Base-by-base conservation (phyloP, 2,329 filamentous ascomycete species). In the Domatiomyces catenatus region DNA sequence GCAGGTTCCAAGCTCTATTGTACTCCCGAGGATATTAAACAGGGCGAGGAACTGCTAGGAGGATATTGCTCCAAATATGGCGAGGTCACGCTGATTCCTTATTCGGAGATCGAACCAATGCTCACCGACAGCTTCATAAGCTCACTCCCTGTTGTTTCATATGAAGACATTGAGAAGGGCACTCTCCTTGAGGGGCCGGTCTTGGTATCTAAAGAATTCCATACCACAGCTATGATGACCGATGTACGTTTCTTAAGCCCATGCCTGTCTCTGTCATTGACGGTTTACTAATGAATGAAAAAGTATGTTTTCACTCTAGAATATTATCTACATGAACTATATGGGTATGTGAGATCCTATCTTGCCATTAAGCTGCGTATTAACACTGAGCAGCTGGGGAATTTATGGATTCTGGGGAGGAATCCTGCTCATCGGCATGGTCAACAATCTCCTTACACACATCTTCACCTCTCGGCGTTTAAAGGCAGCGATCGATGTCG, bases 341-440 rank as follows among this genome's bases (percentile, higher is more conserved):
- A 64, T 51, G 64, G 67, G 67, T 69, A 59, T 48, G 64, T 53
- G 6, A 24, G 19, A 8, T 15, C 15, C 42, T 36, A 7, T n/a
- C 18, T 26, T 8, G n/a, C 42, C 28, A 20, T 19, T 19, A 48
- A 6, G 48, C 32, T 18, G 26, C 18, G 45, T n/a, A 42, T 24
- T 47, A 42, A 24, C 8, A 24, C n/a, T 49, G 3, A 8, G n/a
- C 20, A 64, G 62, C 19, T 62, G 60, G 50, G 46, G 59, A 15
- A 61, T 64, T 0, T 67, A 69, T 50, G 61, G 59, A 1, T 71
- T 69, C 52, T 72, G 69, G 69, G 62, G 59, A 1, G 48, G 48
- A 4, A 60, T 69, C 2, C 48, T 71, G 2, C 47, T 61, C 0
- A 32, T 65, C 1, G 69, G 68, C 2, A 64, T 65, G 8, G n/a